These are phyloP conservation scores for Cryptosporidium felis DNA, from an alignment of 169 alveolate genomes.

Conservation along the genomic window DNA sequence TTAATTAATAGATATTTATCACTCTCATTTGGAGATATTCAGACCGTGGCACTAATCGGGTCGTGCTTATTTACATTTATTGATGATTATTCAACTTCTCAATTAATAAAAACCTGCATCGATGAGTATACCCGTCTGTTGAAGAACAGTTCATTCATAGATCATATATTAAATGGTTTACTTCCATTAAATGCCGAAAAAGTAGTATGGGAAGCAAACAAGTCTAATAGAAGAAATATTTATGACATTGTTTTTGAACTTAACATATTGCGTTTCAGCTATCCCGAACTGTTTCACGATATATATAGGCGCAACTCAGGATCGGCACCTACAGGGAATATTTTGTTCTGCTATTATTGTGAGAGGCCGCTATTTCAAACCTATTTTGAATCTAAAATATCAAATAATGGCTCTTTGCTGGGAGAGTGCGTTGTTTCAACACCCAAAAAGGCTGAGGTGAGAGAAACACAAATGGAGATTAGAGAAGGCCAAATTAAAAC, in stretches of 20 bases:
- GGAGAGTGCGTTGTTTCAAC: too few relatives aligned
- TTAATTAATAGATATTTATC: slow-evolving; percentile 16
- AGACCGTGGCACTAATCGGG: slow-evolving; percentile 41
- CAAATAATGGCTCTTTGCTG: too few relatives aligned
- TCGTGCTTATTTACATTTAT: neutral
- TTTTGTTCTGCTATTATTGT: slow-evolving; percentile 54
- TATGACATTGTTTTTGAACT: slow-evolving; percentile 12
- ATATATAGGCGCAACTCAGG: neutral
- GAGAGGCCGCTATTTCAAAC: slow-evolving; percentile 19
- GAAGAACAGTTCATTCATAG: slow-evolving; percentile 7
- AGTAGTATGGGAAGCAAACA: neutral
- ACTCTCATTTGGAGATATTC: slow-evolving; percentile 53
- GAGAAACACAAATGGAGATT: too few relatives aligned
- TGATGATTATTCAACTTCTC: neutral
- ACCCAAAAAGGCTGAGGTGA: too few relatives aligned
- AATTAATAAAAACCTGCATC: neutral
- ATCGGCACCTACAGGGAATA: slow-evolving; percentile 37
- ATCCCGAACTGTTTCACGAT: neutral
- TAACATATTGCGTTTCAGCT: slow-evolving; percentile 12
- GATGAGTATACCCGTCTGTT: slow-evolving; percentile 20
- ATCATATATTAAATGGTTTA: neutral
- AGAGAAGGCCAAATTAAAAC: too few relatives aligned
- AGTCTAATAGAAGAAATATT: neutral
- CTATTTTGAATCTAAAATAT: slow-evolving; percentile 1
- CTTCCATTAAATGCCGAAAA: neutral